Base-by-base conservation (phyloP, 768 basidiomycete genomes). In the Tremella yokohamensis region DNA sequence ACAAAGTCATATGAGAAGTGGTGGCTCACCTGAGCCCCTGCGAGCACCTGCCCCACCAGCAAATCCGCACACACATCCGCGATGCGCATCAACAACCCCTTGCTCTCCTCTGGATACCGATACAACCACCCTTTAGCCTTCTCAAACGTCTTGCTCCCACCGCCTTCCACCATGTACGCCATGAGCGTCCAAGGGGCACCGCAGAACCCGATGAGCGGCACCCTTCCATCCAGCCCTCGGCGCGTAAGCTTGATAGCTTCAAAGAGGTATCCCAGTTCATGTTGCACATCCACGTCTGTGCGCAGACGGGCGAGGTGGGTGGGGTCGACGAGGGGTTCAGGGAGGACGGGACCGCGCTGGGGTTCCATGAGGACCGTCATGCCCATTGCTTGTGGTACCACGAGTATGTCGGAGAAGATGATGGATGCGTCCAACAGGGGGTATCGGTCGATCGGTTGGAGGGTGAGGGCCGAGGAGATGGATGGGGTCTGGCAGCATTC, bases 161-260 rank as follows among this genome's bases (percentile, higher is more conserved):
- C 94, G 8, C 96, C 96, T 76, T 98, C 96, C 69, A 96, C 83
- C 96, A 99, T 99, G 76, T 98, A 99, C 19, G 87, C 84, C 79
- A 99, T 92, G 52, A 98, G 83, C 2, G 96, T 99, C 96, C 96
- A 98, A 1, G 96, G 96, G 0, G 91, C 92, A 40, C 94, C 96
- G 72, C 85, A 90, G 79, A 99, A 99, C 11, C 96, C 96, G 67
- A 99, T 96, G 56, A 99, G 81, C 12, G 96, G 94, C 13, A 98
- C 92, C 73, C 89, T 83, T 19, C 94, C 96, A 0, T 84, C 82
- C 54, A 98, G 81, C 49, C 81, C 86, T 50, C 83, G 82, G 57
- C 96, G 83, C 8, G 93, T 92, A 68, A 84, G 75, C 11, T 87
- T 91, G 77, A 99, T 85, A 22, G 96, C 96, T 49, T 89, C 84